These are phyloP conservation scores for Astraeus odoratus DNA, from an alignment of 768 basidiomycete species.

Conservation along the genomic window DNA sequence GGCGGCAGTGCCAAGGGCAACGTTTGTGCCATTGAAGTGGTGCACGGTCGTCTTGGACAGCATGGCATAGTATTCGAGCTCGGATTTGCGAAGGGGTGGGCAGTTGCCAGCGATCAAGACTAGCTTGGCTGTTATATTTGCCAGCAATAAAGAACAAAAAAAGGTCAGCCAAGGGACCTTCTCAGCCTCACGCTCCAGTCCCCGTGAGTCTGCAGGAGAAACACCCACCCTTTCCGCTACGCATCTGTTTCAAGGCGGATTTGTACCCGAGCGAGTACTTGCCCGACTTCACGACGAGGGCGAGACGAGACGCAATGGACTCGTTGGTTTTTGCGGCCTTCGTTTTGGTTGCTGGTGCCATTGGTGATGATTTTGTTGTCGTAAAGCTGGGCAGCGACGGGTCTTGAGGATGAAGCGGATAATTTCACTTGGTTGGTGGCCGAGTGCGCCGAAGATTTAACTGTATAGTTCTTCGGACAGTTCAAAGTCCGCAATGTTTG, in stretches of 20 bases:
- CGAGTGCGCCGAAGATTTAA: conserved; percentile 12
- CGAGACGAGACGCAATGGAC: conserved; percentile 86
- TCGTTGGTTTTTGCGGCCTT: conserved; percentile 91
- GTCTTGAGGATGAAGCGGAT: conserved; percentile 12
- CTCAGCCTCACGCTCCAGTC: conserved; percentile 99
- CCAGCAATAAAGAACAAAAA: conserved; percentile 18
- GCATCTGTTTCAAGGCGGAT: conserved; percentile 97
- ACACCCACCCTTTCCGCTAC: conserved; percentile 89
- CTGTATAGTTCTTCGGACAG: conserved; percentile 25
- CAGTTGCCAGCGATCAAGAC: conserved; percentile 98
- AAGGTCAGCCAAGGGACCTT: conserved; percentile 87
- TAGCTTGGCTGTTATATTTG: conserved; percentile 74
- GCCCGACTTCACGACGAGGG: conserved; percentile 97
- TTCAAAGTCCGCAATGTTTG: conserved; percentile 17
- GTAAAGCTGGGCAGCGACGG: conserved; percentile 8
- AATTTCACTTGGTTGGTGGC: no score
- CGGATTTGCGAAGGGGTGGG: conserved; percentile 97
- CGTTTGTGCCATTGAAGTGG: conserved; percentile 96
- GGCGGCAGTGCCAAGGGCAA: conserved; percentile 96
- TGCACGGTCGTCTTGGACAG: conserved; percentile 98
- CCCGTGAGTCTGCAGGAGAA: conserved; percentile 50
- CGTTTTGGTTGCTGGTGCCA: conserved; percentile 95
- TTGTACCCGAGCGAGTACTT: conserved; percentile 98
- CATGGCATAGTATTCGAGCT: conserved; percentile 99
- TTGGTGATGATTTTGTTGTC: conserved; percentile 31